Evolutionary conservation across 495 filamentous ascomycete species (phyloP).

Genomic region (Venustampulla echinocandica): DNA sequence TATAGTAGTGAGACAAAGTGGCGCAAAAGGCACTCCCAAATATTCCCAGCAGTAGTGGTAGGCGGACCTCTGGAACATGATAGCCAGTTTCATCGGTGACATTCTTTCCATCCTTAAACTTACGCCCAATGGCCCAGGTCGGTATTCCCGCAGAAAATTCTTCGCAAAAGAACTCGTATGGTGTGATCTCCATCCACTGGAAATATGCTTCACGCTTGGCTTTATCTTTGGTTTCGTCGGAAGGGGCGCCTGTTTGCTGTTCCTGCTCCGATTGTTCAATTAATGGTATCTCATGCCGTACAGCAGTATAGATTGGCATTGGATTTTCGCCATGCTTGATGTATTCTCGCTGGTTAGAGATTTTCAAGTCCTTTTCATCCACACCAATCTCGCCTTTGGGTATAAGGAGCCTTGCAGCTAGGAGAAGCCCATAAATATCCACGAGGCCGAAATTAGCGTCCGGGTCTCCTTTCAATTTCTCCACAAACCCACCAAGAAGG

Average conservation of each 20-base stretch:
- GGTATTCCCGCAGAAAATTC: conserved; percentile 83
- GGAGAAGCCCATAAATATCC: conserved; percentile 79
- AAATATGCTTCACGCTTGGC: conserved; percentile 80
- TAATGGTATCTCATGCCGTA: conserved; percentile 90
- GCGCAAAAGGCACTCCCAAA: conserved; percentile 97
- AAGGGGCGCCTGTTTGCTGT: conserved; percentile 25
- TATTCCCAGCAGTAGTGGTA: conserved; percentile 78
- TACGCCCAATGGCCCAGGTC: conserved; percentile 82
- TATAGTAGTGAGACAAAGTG: conserved; percentile 90
- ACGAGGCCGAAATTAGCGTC: conserved; percentile 80
- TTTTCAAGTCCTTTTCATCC: conserved; percentile 68
- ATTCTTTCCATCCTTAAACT: conserved; percentile 64
- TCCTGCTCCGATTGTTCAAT: conserved; percentile 37
- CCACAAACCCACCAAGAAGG: conserved; percentile 77
- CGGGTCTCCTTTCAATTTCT: conserved; percentile 78
- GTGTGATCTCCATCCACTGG: conserved; percentile 95
- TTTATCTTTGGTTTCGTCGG: conserved; percentile 47
- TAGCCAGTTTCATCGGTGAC: conserved; percentile 44
- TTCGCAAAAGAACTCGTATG: conserved; percentile 94
- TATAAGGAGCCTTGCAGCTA: conserved; percentile 75
- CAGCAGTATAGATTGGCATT: conserved; percentile 88
- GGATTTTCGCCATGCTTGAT: conserved; percentile 70
- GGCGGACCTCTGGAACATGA: conserved; percentile 68
- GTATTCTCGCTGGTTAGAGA: conserved; percentile 72
- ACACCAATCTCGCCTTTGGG: conserved; percentile 75